Conservation (phyloP, 2,329 filamentous ascomycete genomes). For the Fusarium fracticaudum region DNA sequence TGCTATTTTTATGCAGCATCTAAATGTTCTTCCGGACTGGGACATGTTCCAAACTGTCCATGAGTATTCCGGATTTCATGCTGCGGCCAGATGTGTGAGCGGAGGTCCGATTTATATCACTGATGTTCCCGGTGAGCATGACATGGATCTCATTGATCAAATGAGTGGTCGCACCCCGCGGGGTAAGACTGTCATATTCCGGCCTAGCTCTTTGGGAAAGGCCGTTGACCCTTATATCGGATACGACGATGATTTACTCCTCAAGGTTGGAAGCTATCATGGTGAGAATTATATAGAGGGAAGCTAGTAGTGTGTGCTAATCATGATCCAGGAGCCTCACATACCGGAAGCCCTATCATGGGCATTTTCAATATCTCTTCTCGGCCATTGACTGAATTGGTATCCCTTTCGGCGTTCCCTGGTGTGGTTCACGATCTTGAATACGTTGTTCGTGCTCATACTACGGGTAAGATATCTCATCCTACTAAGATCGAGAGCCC, state of each 20-base stretch:
- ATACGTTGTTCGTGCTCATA: constrained; percentile 81
- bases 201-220: constrained; percentile 79
- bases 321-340: constrained; percentile 53
- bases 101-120: constrained; percentile 96
- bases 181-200: constrained; percentile 81
- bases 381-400: constrained; percentile 70
- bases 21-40: constrained; percentile 89
- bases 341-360: constrained; percentile 78
- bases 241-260: constrained; percentile 76
- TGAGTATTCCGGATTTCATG: constrained; percentile 83
- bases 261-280: constrained; percentile 84
- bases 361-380: constrained; percentile 85
- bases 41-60: constrained; percentile 75
- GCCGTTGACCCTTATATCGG: constrained; percentile 77
- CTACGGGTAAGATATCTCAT: constrained; percentile 68
- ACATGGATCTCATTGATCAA: constrained; percentile 77
- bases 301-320: neutral
- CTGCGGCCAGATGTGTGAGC: constrained; percentile 86
- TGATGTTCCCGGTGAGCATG: constrained; percentile 84
- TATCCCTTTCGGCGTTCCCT: constrained; percentile 77
- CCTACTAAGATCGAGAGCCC: constrained; percentile 57
- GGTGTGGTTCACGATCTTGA: constrained; percentile 66
- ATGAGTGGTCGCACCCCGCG: constrained; percentile 80
- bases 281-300: constrained; percentile 55
- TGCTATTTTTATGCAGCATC: constrained; percentile 79